These are phyloP conservation scores for Hansenula anomala DNA, from an alignment of 1,139 yeast genomes.

Conservation along the genomic window DNA sequence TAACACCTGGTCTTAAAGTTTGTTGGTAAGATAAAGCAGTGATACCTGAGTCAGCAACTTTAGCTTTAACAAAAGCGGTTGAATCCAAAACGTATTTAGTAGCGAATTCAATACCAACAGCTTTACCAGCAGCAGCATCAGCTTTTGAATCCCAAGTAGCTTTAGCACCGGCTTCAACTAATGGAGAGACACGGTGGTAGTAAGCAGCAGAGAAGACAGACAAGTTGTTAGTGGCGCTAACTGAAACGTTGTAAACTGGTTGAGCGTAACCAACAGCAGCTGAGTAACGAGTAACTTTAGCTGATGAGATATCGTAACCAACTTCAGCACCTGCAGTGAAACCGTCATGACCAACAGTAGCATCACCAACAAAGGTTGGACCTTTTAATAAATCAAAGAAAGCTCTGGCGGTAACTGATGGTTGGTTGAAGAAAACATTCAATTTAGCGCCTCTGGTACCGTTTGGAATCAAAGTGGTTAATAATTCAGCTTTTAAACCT, in stretches of 20 bases:
- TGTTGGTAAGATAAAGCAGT: constrained; percentile 95
- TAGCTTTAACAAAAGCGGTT: constrained; percentile 89
- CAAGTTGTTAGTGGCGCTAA: constrained; percentile 86
- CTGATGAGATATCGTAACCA: constrained; percentile 91
- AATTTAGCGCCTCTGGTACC: constrained; percentile 87
- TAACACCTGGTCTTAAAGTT: constrained; percentile 94
- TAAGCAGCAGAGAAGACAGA: constrained; percentile 92
- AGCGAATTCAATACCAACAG: constrained; percentile 86
- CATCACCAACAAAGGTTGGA: constrained; percentile 92
- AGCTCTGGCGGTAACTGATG: constrained; percentile 90
- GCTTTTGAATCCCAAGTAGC: constrained; percentile 93
- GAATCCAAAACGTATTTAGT: constrained; percentile 89
- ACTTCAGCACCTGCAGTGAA: constrained; percentile 97
- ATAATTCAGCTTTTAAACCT: constrained; percentile 90
- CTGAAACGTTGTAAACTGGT: constrained; percentile 82
- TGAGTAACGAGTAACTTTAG: constrained; percentile 90
- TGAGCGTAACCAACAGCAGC: constrained; percentile 93
- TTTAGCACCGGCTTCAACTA: constrained; percentile 96
- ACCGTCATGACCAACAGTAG: constrained; percentile 93
- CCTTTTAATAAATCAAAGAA: constrained; percentile 95
- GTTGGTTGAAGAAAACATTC: constrained; percentile 89
- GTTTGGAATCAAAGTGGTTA: constrained; percentile 84
- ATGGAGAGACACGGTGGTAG: constrained; percentile 91
- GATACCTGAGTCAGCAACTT: constrained; percentile 94
- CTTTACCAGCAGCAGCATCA: constrained; percentile 51